Base-by-base conservation (phyloP, 345 rosid species). In the Eucalyptus tenuipes region DNA sequence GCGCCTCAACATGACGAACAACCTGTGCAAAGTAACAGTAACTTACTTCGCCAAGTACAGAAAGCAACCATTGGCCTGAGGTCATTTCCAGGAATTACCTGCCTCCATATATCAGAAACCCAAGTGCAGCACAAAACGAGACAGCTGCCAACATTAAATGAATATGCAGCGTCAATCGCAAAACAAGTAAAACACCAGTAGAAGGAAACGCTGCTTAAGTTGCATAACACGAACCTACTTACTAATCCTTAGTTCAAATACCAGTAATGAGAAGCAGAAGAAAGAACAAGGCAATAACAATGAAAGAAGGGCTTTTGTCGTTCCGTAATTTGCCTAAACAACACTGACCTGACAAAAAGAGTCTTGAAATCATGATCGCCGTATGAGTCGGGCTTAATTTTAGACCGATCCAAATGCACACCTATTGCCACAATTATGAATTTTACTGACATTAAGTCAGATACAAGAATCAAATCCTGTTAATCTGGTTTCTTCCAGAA, bases 61-160 rank as follows among this genome's bases (percentile, higher is more conserved):
- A 49, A 86, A 86, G 61, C 17, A 52, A 6, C 55, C 16, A 8
- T 37, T 25, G 47, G 84, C 29, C 13, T 75, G 47, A 75, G 84
- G 24, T 75, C 84, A 22, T 40, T 40, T 75, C 29, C 27, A 75
- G 40, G 84, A 75, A 75, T 75, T 71, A 95, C 98, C 99, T 96
- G 87, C 99, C 99, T 85, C 98, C 98, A 84, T 96, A 97, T 90
- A 95, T 82, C 91, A 96, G 87, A 93, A 97, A 97, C 57, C 96
- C 97, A 44, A 95, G 86, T 66, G 99, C 98, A 25, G 97, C 95
- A 40, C 90, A 90, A 55, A 97, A 89, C 27, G 98, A 97, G 82
- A 94, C 90, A 37, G 90, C 99, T 97, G 93, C 92, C 92, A 49
- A 90, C 80, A 85, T 50, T n/a, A 87, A n/a, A 13, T 6, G 48